Conservation (phyloP, 208 protist species). For the Leishmania gerbilli region DNA sequence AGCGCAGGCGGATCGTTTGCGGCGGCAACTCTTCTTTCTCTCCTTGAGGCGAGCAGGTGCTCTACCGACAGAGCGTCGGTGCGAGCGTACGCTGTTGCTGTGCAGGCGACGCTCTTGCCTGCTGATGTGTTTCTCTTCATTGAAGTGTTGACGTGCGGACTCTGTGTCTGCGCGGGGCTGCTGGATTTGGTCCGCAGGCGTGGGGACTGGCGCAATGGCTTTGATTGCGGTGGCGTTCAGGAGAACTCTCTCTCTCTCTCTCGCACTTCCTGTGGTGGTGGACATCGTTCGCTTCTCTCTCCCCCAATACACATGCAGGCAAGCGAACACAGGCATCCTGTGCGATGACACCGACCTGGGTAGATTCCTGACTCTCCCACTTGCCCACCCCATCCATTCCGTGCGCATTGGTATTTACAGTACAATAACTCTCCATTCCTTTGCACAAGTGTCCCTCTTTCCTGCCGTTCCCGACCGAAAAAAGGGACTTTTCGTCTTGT, state of each 20-base stretch:
- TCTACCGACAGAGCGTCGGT: neutral
- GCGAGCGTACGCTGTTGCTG: neutral
- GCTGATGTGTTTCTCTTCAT: neutral
- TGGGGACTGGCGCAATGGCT: neutral
- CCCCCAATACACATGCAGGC: neutral
- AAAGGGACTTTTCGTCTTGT: neutral
- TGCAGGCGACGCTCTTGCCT: constrained; percentile 10
- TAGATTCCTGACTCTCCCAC: neutral
- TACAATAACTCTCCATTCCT: neutral
- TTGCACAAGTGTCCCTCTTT: neutral
- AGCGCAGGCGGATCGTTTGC: neutral
- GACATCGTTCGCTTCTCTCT: neutral
- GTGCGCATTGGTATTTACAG: neutral
- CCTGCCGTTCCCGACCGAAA: neutral
- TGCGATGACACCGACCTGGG: neutral
- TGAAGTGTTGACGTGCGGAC: neutral
- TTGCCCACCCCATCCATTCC: neutral
- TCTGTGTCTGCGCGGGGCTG: neutral
- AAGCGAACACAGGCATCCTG: neutral
- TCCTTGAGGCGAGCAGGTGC: neutral
- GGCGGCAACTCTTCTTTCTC: neutral
- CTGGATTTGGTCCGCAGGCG: neutral
- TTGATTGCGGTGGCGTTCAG: neutral
- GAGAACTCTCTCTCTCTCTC: neutral
- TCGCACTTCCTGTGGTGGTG: neutral